Conservation (phyloP, 1,284 basidiomycete genomes). For the Ustilago cynodontis region DNA sequence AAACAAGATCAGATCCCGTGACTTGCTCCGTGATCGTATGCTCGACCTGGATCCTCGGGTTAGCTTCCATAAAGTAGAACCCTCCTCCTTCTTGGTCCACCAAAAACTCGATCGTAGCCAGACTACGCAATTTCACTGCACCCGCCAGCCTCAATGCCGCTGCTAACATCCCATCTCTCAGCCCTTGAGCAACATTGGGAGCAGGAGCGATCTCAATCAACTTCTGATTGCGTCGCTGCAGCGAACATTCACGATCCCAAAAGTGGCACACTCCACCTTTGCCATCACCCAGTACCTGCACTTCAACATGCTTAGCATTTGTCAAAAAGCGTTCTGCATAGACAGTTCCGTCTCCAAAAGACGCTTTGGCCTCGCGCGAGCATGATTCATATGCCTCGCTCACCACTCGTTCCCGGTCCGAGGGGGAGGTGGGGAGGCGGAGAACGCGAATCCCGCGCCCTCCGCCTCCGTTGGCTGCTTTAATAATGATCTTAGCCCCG, state of each 20-base stretch:
- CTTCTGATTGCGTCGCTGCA: constrained; percentile 52
- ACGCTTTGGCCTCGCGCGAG: constrained; percentile 29
- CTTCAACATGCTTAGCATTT: constrained; percentile 49
- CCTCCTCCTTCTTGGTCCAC: constrained; percentile 12
- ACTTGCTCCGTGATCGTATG: constrained; percentile 53
- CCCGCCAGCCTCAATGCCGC: constrained; percentile 22
- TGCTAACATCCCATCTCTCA: constrained; percentile 16
- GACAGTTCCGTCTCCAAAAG: constrained; percentile 41
- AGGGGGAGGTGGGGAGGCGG: neutral
- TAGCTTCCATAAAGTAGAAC: constrained; percentile 55
- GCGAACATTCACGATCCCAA: constrained; percentile 50
- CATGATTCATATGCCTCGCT: constrained; percentile 31
- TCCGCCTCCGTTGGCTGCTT: constrained; percentile 52
- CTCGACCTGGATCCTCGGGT: constrained; percentile 57
- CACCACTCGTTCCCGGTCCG: neutral
- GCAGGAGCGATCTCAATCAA: constrained; percentile 53
- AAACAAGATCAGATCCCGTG: constrained; percentile 34
- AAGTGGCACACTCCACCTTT: constrained; percentile 32
- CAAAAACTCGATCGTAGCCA: constrained; percentile 53
- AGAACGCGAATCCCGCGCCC: constrained; percentile 48
- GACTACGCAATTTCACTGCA: constrained; percentile 17
- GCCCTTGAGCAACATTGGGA: constrained; percentile 4
- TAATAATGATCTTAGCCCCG: constrained; percentile 34
- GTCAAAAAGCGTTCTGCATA: constrained; percentile 45
- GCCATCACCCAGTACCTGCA: constrained; percentile 52